Percentiles rank a stretch among this genome's conserved stretches.
phyloP scores from a whole-genome alignment of 2,329 filamentous ascomycete genomes.

The Fonsecaea monophora region DNA sequence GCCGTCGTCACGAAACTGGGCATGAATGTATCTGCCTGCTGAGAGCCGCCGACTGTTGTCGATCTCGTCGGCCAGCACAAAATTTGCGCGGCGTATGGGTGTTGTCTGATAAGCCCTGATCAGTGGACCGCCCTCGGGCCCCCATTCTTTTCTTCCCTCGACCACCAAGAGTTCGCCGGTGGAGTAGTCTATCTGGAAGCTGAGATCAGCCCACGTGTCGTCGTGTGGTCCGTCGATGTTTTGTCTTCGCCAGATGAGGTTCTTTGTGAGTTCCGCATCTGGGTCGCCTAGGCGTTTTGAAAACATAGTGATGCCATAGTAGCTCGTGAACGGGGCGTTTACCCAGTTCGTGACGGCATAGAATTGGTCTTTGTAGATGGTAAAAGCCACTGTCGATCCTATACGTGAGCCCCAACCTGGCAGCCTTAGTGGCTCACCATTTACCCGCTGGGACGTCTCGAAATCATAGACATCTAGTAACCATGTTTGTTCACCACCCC shows the following conservation, averaged over 20 bases:
- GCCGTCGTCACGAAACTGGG: slow-evolving; percentile 46
- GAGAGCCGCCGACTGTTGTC: slow-evolving; percentile 45
- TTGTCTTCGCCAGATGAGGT: slow-evolving; percentile 31
- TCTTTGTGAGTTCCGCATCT: slow-evolving; percentile 45
- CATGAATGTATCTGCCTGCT: slow-evolving; percentile 48
- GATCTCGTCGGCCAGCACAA: slow-evolving; percentile 26
- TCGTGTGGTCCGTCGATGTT: slow-evolving; percentile 58
- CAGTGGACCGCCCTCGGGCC: slow-evolving; percentile 63
- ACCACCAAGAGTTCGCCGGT: slow-evolving; percentile 67
- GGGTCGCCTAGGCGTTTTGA: slow-evolving; percentile 52
- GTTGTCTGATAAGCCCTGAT: slow-evolving; percentile 70
- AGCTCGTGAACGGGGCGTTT: slow-evolving; percentile 70
- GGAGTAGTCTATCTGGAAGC: slow-evolving; percentile 65
- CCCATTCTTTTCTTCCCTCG: slow-evolving; percentile 71
- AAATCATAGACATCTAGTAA: slow-evolving; percentile 63
- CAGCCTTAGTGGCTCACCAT: slow-evolving; percentile 58
- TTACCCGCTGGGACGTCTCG: slow-evolving; percentile 48
- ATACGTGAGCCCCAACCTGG: slow-evolving; percentile 68
- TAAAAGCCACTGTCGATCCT: slow-evolving; percentile 73
- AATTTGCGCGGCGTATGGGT: slow-evolving; percentile 45
- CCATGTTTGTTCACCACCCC: slow-evolving; percentile 68
- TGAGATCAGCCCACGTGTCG: slow-evolving; percentile 74
- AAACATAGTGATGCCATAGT: slow-evolving; percentile 72
- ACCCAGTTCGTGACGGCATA: slow-evolving; percentile 74
- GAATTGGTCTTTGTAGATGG: slow-evolving; percentile 69